These are phyloP conservation scores for Solanum paucissectum DNA, from an alignment of 257 asterid species.

Conservation along the genomic window DNA sequence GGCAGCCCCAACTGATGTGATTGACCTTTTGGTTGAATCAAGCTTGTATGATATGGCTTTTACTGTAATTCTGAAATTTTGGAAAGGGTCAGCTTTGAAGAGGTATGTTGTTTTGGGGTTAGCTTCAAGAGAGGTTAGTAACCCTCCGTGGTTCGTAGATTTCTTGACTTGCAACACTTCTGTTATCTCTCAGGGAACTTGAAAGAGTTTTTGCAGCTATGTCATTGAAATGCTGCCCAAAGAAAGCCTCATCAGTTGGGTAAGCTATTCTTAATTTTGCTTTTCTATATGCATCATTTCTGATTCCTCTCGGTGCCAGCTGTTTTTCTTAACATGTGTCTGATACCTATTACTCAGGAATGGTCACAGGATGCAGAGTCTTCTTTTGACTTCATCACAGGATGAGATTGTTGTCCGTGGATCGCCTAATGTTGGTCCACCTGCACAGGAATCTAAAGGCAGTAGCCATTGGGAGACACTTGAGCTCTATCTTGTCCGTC, in stretches of 20 bases:
- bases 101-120: conserved; percentile 33
- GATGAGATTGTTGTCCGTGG: conserved; percentile 33
- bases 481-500: conserved; percentile 81
- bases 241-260: conserved; percentile 35
- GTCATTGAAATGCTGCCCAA: conserved; percentile 83
- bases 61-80: conserved; percentile 71
- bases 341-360: conserved; percentile 38
- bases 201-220: conserved; percentile 70
- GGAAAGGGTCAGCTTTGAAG: conserved; percentile 77
- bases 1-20: conserved; percentile 49
- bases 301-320: not conserved
- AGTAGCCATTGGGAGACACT: conserved; percentile 83
- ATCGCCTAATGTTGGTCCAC: conserved; percentile 37
- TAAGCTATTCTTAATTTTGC: conserved; percentile 11
- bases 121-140: conserved; percentile 4
- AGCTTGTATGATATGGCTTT: conserved; percentile 85
- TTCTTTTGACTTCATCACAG: conserved; percentile 70
- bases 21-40: conserved; percentile 86
- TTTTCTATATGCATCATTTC: not conserved
- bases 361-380: conserved; percentile 42
- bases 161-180: not conserved
- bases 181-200: conserved; percentile 55
- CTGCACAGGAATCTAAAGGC: conserved; percentile 35
- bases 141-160: conserved; percentile 7
- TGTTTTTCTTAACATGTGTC: conserved; percentile 3